A percentile compares a stretch with the other conserved stretches of the same genome.
phyloP scores from a whole-genome alignment of 352 stramenopile species.

The Thalassiosira hispida region DNA sequence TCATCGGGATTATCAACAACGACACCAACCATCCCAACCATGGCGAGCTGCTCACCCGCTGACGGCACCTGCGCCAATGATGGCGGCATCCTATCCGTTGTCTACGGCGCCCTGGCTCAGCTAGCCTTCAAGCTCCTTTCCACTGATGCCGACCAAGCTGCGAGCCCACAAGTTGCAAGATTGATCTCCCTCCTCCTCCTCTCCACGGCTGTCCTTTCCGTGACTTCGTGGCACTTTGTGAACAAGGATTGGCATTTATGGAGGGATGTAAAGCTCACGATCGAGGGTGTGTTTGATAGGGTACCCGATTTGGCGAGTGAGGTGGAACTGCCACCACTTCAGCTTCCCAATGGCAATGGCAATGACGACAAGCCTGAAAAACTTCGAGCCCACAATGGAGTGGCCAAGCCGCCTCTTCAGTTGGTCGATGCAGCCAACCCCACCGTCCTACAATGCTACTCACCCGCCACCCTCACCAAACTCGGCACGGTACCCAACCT shows the following conservation, averaged over 20 bases:
- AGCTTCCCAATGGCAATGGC: neutral
- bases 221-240: constrained; percentile 17
- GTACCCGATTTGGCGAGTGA: constrained; percentile 31
- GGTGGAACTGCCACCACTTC: constrained; percentile 16
- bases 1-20: too few species aligned
- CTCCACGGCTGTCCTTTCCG: constrained; percentile 11
- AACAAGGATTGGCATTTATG: constrained; percentile 49
- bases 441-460: constrained; percentile 72
- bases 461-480: constrained; percentile 76
- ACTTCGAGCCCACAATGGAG: neutral
- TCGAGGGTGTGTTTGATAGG: constrained; percentile 37
- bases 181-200: constrained; percentile 38
- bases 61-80: constrained; percentile 6
- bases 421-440: constrained; percentile 46
- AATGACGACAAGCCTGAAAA: neutral
- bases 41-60: constrained; percentile 22
- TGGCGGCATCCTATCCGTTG: neutral
- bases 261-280: constrained; percentile 42
- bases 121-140: constrained; percentile 18
- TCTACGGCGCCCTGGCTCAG: constrained; percentile 19
- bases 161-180: neutral
- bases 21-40: neutral
- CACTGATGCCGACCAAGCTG: neutral
- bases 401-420: neutral
- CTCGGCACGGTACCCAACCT: constrained; percentile 86